phyloP scores from a whole-genome alignment of 495 filamentous ascomycete genomes.

The Choiromyces venosus region DNA sequence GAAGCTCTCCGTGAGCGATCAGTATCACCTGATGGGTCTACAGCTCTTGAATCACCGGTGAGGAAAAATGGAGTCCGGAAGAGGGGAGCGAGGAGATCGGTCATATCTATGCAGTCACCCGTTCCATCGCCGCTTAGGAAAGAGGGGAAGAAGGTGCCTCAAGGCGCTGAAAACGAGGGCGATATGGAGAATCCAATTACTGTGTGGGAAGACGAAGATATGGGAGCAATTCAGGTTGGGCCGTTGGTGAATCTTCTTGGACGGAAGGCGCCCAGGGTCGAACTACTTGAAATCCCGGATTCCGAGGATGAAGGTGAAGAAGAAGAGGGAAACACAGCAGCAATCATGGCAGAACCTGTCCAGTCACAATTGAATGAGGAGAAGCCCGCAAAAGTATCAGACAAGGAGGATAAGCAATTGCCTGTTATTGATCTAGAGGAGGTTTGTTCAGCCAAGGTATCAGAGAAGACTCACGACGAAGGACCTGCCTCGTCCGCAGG shows the following conservation, averaged over 20 bases:
- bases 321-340: neutral
- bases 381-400: neutral
- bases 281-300: conserved; percentile 14
- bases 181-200: conserved; percentile 18
- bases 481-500: neutral
- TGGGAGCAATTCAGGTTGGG: conserved; percentile 14
- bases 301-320: conserved; percentile 16
- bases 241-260: neutral
- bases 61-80: conserved; percentile 38
- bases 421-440: neutral
- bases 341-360: neutral
- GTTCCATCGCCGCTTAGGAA: conserved; percentile 29
- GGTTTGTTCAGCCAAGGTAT: neutral
- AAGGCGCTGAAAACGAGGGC: neutral
- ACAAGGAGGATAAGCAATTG: neutral
- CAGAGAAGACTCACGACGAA: conserved; percentile 2
- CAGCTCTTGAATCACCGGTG: conserved; percentile 26
- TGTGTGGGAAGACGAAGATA: conserved; percentile 35
- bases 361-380: neutral
- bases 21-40: conserved; percentile 18
- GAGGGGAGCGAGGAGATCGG: conserved; percentile 26
- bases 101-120: conserved; percentile 8
- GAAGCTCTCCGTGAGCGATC: conserved; percentile 27
- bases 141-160: neutral
- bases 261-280: neutral